Conservation (phyloP, 2,329 filamentous ascomycete genomes). For the Emericellopsis atlantica region DNA sequence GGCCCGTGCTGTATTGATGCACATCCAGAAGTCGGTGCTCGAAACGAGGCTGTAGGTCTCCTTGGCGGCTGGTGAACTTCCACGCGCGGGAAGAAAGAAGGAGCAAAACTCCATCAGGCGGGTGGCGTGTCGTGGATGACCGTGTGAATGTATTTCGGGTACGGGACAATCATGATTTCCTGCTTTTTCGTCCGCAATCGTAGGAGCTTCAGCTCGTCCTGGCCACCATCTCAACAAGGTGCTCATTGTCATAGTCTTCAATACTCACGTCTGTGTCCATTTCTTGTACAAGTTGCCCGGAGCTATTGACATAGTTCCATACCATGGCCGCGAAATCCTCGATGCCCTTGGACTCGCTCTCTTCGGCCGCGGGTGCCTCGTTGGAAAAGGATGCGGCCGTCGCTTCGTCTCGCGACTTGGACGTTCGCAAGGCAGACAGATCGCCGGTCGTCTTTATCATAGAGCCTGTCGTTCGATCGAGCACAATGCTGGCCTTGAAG, state of each 20-base stretch:
- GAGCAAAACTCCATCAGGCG: conserved; percentile 26
- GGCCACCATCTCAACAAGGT: background rate
- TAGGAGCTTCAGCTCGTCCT: conserved; percentile 68
- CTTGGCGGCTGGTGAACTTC: too few species aligned
- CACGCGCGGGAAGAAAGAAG: too few species aligned
- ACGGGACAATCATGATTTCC: conserved; percentile 73
- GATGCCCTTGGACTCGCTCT: conserved; percentile 42
- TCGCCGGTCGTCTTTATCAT: conserved; percentile 67
- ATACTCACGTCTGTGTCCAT: conserved; percentile 53
- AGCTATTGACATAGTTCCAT: conserved; percentile 60
- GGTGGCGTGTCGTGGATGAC: conserved; percentile 73
- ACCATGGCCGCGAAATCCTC: conserved; percentile 67
- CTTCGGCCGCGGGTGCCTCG: conserved; percentile 27
- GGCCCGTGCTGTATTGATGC: too few species aligned
- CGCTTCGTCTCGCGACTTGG: conserved; percentile 20
- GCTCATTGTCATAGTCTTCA: background rate
- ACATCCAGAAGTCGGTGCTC: too few species aligned
- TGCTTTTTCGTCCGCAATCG: conserved; percentile 73
- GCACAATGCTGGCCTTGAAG: conserved; percentile 64
- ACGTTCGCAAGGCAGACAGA: conserved; percentile 38
- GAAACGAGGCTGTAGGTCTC: too few species aligned
- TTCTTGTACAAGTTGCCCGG: conserved; percentile 57
- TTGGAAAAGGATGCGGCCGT: conserved; percentile 30
- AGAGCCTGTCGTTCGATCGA: conserved; percentile 59
- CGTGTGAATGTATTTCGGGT: conserved; percentile 65